Conservation (phyloP, 805 yeast genomes). For the Blastobotrys terrestris region DNA sequence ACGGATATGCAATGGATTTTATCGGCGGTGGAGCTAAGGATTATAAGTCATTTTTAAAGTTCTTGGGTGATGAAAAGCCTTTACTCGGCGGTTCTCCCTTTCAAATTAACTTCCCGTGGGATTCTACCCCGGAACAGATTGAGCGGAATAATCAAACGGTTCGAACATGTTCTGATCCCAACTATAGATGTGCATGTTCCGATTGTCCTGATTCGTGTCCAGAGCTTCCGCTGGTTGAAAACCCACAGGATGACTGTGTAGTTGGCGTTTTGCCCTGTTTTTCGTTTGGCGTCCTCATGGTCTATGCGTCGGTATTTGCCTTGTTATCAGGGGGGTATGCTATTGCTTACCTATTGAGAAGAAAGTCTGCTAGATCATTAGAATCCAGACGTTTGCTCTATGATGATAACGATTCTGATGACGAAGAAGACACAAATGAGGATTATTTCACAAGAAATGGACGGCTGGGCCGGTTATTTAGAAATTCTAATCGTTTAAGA, state of each 20-base stretch:
- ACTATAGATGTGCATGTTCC: conserved; percentile 79
- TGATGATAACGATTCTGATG: conserved; percentile 28
- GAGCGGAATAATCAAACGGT: conserved; percentile 28
- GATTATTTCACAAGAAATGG: conserved; percentile 8
- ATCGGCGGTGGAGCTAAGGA: conserved; percentile 95
- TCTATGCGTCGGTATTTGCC: conserved; percentile 37
- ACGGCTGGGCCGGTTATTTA: conserved; percentile 5
- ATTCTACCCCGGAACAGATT: conserved; percentile 28
- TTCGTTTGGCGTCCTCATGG: conserved; percentile 52
- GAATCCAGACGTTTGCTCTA: conserved; percentile 35
- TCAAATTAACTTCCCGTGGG: conserved; percentile 72
- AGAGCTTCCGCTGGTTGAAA: conserved; percentile 40
- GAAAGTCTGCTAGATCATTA: background rate
- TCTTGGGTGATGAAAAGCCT: conserved; percentile 92
- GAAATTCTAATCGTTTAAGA: conserved; percentile 13
- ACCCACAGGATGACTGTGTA: conserved; percentile 39
- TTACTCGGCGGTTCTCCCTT: conserved; percentile 92
- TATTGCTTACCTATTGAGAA: background rate
- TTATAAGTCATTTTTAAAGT: conserved; percentile 68
- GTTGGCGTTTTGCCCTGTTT: conserved; percentile 67
- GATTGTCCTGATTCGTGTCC: conserved; percentile 88
- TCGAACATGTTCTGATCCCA: conserved; percentile 52
- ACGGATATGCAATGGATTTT: conserved; percentile 93
- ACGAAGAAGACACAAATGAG: conserved; percentile 29
- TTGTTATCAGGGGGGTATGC: background rate